These are phyloP conservation scores for Trametes sanguinea DNA, from an alignment of 768 basidiomycete species.

Conservation along the genomic window DNA sequence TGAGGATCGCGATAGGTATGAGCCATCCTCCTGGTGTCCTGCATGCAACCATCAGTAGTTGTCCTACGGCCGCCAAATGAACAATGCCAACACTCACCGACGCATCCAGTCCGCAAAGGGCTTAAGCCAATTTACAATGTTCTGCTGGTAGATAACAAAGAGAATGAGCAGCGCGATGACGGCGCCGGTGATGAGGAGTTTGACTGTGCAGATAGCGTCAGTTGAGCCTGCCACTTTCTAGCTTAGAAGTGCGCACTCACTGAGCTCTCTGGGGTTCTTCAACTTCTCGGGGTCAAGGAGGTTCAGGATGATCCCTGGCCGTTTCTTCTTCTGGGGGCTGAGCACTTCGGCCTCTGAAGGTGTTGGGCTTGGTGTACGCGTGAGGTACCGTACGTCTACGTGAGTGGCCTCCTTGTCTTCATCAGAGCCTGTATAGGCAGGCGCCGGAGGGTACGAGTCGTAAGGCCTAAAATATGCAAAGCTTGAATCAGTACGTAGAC, in stretches of 20 bases:
- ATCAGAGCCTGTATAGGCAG: neutral
- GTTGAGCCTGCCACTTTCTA: neutral
- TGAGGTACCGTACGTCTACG: constrained; percentile 12
- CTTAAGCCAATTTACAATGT: constrained; percentile 68
- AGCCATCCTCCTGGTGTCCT: constrained; percentile 37
- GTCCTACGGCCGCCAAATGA: neutral
- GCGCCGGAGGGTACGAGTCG: neutral
- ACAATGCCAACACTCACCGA: constrained; percentile 38
- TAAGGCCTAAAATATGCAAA: neutral
- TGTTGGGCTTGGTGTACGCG: constrained; percentile 7
- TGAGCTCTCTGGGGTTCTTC: constrained; percentile 4
- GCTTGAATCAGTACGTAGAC: neutral
- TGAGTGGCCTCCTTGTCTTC: constrained; percentile 4
- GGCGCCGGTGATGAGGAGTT: constrained; percentile 27
- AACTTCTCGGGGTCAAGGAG: neutral
- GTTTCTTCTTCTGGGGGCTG: neutral
- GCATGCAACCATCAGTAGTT: neutral
- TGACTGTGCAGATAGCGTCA: constrained; percentile 26
- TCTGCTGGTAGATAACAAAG: constrained; percentile 45
- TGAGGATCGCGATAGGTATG: constrained; percentile 45
- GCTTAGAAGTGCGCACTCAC: neutral
- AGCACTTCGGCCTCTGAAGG: constrained; percentile 5
- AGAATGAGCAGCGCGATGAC: constrained; percentile 39
- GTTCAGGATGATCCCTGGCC: neutral
- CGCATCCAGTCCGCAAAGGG: constrained; percentile 67